These are phyloP conservation scores for Noccaea bulbosa DNA, from an alignment of 345 rosid species.

Conservation along the genomic window DNA sequence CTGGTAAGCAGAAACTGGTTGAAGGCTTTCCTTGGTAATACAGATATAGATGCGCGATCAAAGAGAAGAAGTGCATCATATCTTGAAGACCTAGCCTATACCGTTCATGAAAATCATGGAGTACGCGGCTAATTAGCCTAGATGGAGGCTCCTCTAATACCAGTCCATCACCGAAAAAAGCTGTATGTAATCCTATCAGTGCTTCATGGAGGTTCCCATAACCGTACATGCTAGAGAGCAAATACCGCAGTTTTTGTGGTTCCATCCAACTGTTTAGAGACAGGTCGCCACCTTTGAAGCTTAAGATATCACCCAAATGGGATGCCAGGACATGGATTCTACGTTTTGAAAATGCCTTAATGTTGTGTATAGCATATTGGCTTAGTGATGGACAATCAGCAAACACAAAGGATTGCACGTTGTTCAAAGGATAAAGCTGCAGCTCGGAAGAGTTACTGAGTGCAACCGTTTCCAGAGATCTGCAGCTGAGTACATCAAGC, in stretches of 20 bases:
- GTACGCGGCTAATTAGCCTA: conserved; percentile 23
- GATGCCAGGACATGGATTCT: conserved; percentile 24
- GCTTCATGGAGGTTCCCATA: conserved; percentile 23
- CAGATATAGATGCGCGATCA: conserved; percentile 24
- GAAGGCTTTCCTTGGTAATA: conserved; percentile 32
- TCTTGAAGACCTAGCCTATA: conserved; percentile 12
- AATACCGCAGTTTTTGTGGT: conserved; percentile 20
- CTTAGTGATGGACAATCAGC: conserved; percentile 24
- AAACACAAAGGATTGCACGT: conserved; percentile 20
- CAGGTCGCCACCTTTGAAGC: conserved; percentile 15
- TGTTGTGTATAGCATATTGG: conserved; percentile 3
- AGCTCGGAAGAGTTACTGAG: conserved; percentile 31
- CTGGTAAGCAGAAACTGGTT: conserved; percentile 28
- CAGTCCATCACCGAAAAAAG: conserved; percentile 16
- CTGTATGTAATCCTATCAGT: conserved; percentile 22
- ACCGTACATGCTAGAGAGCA: conserved; percentile 27
- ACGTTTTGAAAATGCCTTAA: conserved; percentile 21
- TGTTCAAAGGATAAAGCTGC: conserved; percentile 21
- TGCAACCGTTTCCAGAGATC: conserved; percentile 13
- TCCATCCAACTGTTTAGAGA: conserved; percentile 8
- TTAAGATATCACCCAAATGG: conserved; percentile 13
- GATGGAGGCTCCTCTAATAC: conserved; percentile 8
- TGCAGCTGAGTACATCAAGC: conserved; percentile 21
- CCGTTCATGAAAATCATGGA: conserved; percentile 21
- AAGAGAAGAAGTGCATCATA: conserved; percentile 17